Percentiles rank a stretch among this genome's conserved stretches.
These are phyloP conservation scores for Pseudocercospora fijiensis DNA, from an alignment of 2,329 filamentous ascomycete genomes.

Conservation along the genomic window DNA sequence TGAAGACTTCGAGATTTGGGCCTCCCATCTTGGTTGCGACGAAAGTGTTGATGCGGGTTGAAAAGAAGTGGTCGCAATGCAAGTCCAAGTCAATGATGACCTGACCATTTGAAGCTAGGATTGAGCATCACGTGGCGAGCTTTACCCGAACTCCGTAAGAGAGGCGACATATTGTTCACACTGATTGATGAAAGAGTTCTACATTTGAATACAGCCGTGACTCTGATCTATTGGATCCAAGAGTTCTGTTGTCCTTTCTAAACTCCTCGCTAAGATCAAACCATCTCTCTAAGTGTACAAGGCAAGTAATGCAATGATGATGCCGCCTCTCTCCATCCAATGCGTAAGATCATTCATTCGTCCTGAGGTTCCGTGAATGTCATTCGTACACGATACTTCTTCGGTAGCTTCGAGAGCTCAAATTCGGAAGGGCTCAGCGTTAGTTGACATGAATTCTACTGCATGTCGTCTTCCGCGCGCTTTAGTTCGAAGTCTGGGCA, in stretches of 20 bases:
- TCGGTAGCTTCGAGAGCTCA: slow-evolving; percentile 12
- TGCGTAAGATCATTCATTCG: not conserved
- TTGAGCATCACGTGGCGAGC: not conserved
- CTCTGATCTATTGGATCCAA: slow-evolving; percentile 7
- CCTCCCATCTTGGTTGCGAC: slow-evolving; percentile 62
- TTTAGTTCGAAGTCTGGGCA: slow-evolving; percentile 78
- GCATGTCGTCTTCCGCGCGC: slow-evolving; percentile 49
- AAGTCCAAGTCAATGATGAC: slow-evolving; percentile 16
- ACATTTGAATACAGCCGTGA: slow-evolving; percentile 3
- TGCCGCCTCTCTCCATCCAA: not conserved
- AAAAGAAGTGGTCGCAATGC: not conserved
- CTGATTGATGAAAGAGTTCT: not conserved
- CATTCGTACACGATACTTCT: slow-evolving; percentile 11
- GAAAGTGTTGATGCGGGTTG: not conserved
- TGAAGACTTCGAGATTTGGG: slow-evolving; percentile 91
- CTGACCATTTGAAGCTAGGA: not conserved
- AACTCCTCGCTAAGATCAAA: slow-evolving; percentile 21
- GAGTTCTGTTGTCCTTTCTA: slow-evolving; percentile 13
- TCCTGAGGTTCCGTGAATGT: not conserved
- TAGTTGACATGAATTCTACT: slow-evolving; percentile 21
- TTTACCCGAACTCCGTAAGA: not conserved
- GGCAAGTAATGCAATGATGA: slow-evolving; percentile 3
- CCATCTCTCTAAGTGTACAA: slow-evolving; percentile 9
- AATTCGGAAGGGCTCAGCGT: slow-evolving; percentile 15
- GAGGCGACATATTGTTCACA: not conserved